These are phyloP conservation scores for Sclerotinia sclerotiorum DNA, from an alignment of 2,329 filamentous ascomycete genomes.

Conservation along the genomic window DNA sequence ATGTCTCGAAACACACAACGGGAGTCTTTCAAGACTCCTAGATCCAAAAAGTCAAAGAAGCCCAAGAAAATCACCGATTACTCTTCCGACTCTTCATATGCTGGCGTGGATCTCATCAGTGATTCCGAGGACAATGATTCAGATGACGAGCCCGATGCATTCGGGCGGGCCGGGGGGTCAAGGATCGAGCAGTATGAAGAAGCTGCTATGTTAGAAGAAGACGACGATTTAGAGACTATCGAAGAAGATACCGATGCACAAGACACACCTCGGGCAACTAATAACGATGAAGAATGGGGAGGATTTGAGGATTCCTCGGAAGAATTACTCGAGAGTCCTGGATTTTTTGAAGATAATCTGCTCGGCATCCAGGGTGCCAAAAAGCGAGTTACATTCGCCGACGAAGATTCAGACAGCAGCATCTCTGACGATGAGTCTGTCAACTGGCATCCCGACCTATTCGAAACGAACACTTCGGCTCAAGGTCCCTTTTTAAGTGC, in stretches of 20 bases:
- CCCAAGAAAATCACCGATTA: constrained; percentile 45
- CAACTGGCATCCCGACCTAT: constrained; percentile 20
- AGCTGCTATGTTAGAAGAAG: constrained; percentile 59
- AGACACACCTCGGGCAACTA: constrained; percentile 5
- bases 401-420: background rate
- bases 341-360: background rate
- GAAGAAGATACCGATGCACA: constrained; percentile 7
- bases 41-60: constrained; percentile 16
- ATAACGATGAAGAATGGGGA: constrained; percentile 16
- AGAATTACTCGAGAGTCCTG: background rate
- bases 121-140: constrained; percentile 63
- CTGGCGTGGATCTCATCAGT: constrained; percentile 74
- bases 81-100: constrained; percentile 68
- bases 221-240: constrained; percentile 16
- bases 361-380: background rate
- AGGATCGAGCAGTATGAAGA: constrained; percentile 18
- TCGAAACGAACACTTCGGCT: constrained; percentile 2
- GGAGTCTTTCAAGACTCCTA: constrained; percentile 46
- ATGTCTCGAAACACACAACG: constrained; percentile 51
- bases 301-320: constrained; percentile 9
- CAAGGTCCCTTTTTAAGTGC: constrained; percentile 17
- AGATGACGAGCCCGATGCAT: constrained; percentile 65
- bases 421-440: constrained; percentile 14
- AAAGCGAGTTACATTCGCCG: background rate
- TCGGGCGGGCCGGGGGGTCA: constrained; percentile 73